phyloP scores from a whole-genome alignment of 1,139 yeast species.

The Hyphopichia fennica region DNA sequence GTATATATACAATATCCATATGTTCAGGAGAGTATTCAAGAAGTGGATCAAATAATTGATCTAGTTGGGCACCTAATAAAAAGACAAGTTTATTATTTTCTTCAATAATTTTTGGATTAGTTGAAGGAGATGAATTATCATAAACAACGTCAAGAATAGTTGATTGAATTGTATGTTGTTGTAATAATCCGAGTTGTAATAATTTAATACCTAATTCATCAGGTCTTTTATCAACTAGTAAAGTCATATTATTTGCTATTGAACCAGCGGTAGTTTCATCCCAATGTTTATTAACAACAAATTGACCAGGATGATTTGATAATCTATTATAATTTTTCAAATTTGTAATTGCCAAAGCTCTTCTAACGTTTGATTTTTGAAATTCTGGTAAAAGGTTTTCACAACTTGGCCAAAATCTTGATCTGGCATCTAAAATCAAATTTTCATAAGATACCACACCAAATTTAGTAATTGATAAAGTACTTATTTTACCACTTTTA shows the following conservation, averaged over 20 bases:
- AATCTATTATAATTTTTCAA: constrained; percentile 67
- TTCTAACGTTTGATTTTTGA: constrained; percentile 60
- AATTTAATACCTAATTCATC: constrained; percentile 53
- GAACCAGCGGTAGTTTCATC: constrained; percentile 85
- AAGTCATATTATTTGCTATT: constrained; percentile 60
- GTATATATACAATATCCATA: constrained; percentile 64
- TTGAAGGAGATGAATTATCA: constrained; percentile 42
- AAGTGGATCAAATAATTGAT: constrained; percentile 84
- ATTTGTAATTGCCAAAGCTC: constrained; percentile 73
- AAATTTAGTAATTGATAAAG: constrained; percentile 64
- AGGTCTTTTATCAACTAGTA: constrained; percentile 53
- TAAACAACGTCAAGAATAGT: constrained; percentile 74
- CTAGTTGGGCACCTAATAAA: constrained; percentile 79
- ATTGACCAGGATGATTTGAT: constrained; percentile 28
- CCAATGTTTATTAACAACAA: constrained; percentile 27
- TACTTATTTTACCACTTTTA: constrained; percentile 48
- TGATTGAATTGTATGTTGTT: constrained; percentile 54
- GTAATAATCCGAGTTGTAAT: constrained; percentile 59
- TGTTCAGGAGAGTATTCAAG: constrained; percentile 91
- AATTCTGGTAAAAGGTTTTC: constrained; percentile 58
- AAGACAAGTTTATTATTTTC: constrained; percentile 73
- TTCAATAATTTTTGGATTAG: constrained; percentile 25
- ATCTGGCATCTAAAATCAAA: constrained; percentile 57
- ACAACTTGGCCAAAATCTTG: constrained; percentile 79
- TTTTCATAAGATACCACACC: constrained; percentile 67